Evolutionary conservation across 352 stramenopile genomes (phyloP).

Genomic region (Globisporangium nodosum): DNA sequence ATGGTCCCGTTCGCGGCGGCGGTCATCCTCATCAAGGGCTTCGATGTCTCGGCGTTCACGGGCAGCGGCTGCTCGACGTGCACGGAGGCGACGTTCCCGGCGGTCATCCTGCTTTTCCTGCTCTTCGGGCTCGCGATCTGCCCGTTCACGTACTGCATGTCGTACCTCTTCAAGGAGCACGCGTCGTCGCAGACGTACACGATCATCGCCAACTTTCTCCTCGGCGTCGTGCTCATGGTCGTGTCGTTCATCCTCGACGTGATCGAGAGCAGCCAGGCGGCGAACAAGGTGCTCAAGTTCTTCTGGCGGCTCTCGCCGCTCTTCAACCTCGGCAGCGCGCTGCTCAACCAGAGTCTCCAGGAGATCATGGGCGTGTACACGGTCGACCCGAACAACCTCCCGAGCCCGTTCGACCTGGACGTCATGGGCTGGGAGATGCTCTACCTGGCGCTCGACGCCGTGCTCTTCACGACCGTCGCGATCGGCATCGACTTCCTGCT

Average conservation of each 20-base stretch:
- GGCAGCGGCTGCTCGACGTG: conserved; percentile 24
- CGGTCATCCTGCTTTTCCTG: conserved; percentile 50
- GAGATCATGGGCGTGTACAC: conserved; percentile 11
- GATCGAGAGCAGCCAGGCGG: conserved; percentile 17
- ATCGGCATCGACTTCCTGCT: conserved; percentile 50
- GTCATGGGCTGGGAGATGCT: conserved; percentile 30
- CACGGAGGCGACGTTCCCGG: conserved; percentile 15
- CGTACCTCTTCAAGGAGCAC: conserved; percentile 52
- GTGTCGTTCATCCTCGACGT: conserved; percentile 40
- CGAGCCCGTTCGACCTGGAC: conserved; percentile 23
- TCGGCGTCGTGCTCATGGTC: conserved; percentile 56
- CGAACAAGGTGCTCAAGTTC: conserved; percentile 40
- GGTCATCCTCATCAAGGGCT: conserved; percentile 32
- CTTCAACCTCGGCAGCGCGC: conserved; percentile 30
- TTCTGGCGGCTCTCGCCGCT: conserved; percentile 55
- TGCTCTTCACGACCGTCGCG: conserved; percentile 19
- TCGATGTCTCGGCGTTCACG: conserved; percentile 26
- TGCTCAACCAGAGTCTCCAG: conserved; percentile 5
- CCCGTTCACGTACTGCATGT: conserved; percentile 52
- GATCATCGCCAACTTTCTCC: conserved; percentile 51
- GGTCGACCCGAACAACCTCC: conserved; percentile 2
- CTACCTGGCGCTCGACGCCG: conserved; percentile 21
- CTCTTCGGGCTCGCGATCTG: conserved; percentile 60
- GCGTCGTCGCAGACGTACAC: conserved; percentile 48
- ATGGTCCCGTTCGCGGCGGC: conserved; percentile 46